Conservation (phyloP, 2,329 filamentous ascomycete genomes). For the Cercospora beticola region DNA sequence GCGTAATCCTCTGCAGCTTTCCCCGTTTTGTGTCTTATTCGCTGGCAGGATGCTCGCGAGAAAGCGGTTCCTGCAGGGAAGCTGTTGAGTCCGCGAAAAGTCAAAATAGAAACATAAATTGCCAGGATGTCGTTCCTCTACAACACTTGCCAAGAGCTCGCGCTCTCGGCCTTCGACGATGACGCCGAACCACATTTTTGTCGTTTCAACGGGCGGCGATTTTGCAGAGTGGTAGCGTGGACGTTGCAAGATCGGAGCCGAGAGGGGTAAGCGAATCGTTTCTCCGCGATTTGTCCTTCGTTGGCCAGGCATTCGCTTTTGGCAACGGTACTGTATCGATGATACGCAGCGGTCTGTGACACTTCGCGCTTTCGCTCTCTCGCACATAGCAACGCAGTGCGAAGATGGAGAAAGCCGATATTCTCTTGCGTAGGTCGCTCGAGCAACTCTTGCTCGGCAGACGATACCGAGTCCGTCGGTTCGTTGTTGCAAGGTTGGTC, state of each 20-base stretch:
- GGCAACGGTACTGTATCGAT: neutral
- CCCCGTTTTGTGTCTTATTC: neutral
- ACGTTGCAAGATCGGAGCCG: neutral
- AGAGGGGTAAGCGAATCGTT: neutral
- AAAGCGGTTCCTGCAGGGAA: neutral
- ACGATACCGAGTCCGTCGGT: neutral
- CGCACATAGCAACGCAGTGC: neutral
- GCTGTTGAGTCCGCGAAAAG: neutral
- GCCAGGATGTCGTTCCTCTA: neutral
- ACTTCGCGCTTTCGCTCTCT: slow-evolving; percentile 2
- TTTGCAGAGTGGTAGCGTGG: neutral
- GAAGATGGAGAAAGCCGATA: slow-evolving; percentile 1
- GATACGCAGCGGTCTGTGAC: neutral
- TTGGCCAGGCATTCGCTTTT: neutral
- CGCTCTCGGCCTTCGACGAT: neutral
- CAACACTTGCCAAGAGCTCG: neutral
- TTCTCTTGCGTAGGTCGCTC: neutral
- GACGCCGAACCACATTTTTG: neutral
- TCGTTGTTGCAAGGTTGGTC: neutral
- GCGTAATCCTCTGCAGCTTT: slow-evolving; percentile 7
- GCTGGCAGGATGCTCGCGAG: neutral
- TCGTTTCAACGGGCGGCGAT: neutral
- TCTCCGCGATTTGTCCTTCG: neutral
- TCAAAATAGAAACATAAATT: slow-evolving; percentile 6
- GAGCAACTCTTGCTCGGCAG: neutral